Evolutionary conservation across 2,329 filamentous ascomycete species (phyloP).

Genomic region (Lasiodiplodia citricola): DNA sequence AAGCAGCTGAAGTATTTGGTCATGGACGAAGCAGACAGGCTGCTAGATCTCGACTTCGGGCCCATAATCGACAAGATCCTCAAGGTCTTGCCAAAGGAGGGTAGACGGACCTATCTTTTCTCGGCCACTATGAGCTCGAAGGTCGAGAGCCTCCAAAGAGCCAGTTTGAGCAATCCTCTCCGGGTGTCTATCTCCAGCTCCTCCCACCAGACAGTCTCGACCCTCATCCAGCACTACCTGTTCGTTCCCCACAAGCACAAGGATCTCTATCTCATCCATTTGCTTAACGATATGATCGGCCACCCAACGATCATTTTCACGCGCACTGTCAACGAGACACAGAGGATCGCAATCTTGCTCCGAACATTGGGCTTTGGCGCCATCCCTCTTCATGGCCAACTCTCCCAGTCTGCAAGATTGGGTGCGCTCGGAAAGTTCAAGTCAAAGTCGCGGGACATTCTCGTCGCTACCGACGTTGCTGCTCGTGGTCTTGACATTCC

Average conservation of each 20-base stretch:
- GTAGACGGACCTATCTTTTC: slow-evolving; percentile 81
- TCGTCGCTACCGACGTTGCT: slow-evolving; percentile 93
- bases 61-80: slow-evolving; percentile 92
- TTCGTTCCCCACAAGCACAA: slow-evolving; percentile 88
- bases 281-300: slow-evolving; percentile 86
- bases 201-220: slow-evolving; percentile 91
- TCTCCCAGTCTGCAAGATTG: slow-evolving; percentile 84
- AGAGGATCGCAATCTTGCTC: slow-evolving; percentile 82
- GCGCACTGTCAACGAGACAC: slow-evolving; percentile 87
- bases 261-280: slow-evolving; percentile 84
- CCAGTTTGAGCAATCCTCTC: slow-evolving; percentile 82
- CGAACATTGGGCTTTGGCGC: slow-evolving; percentile 85
- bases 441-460: slow-evolving; percentile 76
- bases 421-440: slow-evolving; percentile 92
- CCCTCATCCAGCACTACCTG: slow-evolving; percentile 82
- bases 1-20: slow-evolving; percentile 84
- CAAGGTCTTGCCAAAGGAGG: slow-evolving; percentile 73
- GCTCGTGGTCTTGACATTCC: slow-evolving; percentile 92
- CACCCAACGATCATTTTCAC: slow-evolving; percentile 89
- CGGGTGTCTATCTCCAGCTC: slow-evolving; percentile 80
- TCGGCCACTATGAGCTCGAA: slow-evolving; percentile 94
- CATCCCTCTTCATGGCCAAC: slow-evolving; percentile 90
- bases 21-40: slow-evolving; percentile 91
- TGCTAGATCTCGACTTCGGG: slow-evolving; percentile 93
- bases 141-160: slow-evolving; percentile 89